A percentile compares a stretch with the other conserved stretches of the same genome.
Evolutionary conservation across 163 green algal genomes (phyloP).

Genomic region (Chlamydomonas reinhardtii): DNA sequence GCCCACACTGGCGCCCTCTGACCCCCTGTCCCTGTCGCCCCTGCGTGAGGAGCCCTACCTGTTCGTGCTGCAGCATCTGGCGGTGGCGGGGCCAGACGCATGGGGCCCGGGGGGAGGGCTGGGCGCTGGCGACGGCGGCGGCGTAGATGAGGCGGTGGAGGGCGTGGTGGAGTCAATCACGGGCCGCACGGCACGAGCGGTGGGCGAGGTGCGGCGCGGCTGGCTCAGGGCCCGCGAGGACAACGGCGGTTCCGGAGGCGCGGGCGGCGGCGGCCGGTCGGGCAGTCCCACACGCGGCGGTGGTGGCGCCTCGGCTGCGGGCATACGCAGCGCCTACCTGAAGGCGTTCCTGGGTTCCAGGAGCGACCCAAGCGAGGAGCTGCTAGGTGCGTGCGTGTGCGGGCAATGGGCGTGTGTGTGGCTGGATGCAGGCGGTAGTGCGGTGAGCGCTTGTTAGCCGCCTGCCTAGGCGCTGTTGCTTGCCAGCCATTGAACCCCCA

Average conservation of each 20-base stretch:
- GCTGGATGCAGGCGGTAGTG: no score
- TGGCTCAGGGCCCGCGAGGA: not conserved
- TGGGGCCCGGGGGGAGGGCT: no score
- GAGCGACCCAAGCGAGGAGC: constrained; percentile 8
- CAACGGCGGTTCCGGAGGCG: not conserved
- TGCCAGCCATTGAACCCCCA: no score
- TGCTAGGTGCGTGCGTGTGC: constrained; percentile 5
- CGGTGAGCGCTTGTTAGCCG: no score
- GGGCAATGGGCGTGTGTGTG: not conserved
- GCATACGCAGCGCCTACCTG: constrained; percentile 23
- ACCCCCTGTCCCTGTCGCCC: constrained; percentile 53
- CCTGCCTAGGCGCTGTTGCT: no score
- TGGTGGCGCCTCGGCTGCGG: not conserved
- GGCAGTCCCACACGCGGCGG: not conserved
- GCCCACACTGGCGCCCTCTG: constrained; percentile 38
- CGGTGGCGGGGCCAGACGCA: not conserved
- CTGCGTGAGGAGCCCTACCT: constrained; percentile 47
- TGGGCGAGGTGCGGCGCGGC: constrained; percentile 9
- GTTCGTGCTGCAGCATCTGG: constrained; percentile 48
- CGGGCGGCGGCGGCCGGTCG: not conserved
- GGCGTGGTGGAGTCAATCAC: constrained; percentile 1
- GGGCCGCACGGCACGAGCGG: constrained; percentile 1
- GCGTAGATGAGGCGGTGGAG: not conserved
- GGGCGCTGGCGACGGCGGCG: not conserved
- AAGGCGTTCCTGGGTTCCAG: not conserved